Percentiles rank a stretch among this genome's conserved stretches.
phyloP scores from a whole-genome alignment of 306 rosid genomes.

The Sesbania bispinosa region DNA sequence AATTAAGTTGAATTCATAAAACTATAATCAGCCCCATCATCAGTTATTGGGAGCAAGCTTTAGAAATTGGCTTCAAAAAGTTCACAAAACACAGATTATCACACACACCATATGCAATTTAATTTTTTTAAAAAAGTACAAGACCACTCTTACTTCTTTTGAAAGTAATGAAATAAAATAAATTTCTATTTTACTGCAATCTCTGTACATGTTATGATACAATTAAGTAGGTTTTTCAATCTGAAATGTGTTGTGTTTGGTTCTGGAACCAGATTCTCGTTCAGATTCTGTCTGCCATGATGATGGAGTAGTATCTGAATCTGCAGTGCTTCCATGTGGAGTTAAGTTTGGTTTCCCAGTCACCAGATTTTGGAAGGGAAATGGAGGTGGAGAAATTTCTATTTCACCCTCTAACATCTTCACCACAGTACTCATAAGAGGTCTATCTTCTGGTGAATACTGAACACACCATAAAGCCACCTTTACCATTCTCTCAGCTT shows the following conservation, averaged over 20 bases:
- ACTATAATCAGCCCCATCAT: too few species aligned
- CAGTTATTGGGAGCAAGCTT: too few species aligned
- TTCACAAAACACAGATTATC: too few species aligned
- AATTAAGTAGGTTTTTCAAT: conserved; percentile 28
- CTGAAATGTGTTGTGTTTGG: not conserved
- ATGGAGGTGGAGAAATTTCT: conserved; percentile 38
- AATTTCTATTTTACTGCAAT: not conserved
- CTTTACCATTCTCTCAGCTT: conserved; percentile 37
- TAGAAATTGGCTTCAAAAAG: too few species aligned
- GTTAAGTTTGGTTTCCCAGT: conserved; percentile 9
- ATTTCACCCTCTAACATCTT: conserved; percentile 50
- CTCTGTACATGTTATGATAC: not conserved
- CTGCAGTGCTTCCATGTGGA: conserved; percentile 9
- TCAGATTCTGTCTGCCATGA: conserved; percentile 19
- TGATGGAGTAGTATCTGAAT: conserved; percentile 10
- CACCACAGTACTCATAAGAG: conserved; percentile 48
- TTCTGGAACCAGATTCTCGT: not conserved
- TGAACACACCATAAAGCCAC: conserved; percentile 56
- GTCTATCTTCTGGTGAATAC: conserved; percentile 39
- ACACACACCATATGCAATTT: not conserved
- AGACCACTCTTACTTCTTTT: not conserved
- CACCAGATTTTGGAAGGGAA: conserved; percentile 36
- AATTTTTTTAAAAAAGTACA: not conserved
- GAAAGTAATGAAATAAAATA: not conserved
- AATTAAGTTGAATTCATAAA: too few species aligned